Evolutionary conservation across 148 eudicot species (phyloP), one percentile per base, ranked within the genome.

Genomic region (Persicaria tinctoria): DNA sequence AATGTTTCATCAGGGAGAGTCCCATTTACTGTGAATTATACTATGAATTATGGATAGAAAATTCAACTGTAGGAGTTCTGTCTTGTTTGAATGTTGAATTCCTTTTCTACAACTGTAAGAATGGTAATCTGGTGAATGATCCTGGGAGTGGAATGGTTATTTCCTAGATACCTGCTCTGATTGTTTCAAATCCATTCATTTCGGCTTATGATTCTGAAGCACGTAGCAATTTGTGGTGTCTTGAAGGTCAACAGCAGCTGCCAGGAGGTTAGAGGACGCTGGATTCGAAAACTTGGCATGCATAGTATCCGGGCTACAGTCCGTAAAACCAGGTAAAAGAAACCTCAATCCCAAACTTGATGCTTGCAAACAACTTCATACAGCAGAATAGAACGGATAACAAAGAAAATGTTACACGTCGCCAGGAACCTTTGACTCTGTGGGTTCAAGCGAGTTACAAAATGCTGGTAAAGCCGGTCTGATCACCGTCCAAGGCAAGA

Each of bases 381-480:
- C 69, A 63, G n/a, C 69, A 63, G 66, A n/a, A 55, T 5, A 55
- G 20, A n/a, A 4, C 14, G 20, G 5, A 3, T 73, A 73, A 17
- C 73, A 51, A n/a, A 11, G 38, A 73, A 4, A 17, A 32, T 20
- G n/a, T 8, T 32, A 45, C 55, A 3, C 81, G 63, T 64, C 10
- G 13, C 16, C 76, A 94, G 98, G 98, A 72, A 83, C 86, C 11
- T 94, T 91, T 71, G 93, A 94, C 14, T 77, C 96, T 9, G 91
- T 90, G 78, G 98, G 98, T 59, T 82, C 97, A 0, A 90, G 84
- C 4, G 97, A 92, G 83, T 80, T 94, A 62, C 88, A 94, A 85
- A 82, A 94, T 80, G 98, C 98, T 47, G 98, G 98, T 57, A 94
- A 94, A 80, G 98, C 92, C 66, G 98, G 98, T 73, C 80, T 94